Evolutionary conservation across 805 yeast genomes (phyloP), one percentile per base, ranked within the genome.

Genomic region (Wickerhamiella bombiphila): DNA sequence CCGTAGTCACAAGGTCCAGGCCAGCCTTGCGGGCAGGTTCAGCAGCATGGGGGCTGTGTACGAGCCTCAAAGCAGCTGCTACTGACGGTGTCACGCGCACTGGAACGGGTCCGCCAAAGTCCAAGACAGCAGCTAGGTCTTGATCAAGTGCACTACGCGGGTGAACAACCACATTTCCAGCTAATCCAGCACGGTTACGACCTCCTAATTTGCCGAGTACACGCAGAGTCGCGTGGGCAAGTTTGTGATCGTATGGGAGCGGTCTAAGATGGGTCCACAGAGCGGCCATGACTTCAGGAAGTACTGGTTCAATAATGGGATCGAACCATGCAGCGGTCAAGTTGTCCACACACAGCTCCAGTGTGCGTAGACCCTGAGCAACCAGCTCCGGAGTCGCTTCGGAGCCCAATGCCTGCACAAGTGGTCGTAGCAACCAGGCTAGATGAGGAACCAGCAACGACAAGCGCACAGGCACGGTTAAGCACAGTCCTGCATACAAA

Each of bases 171-270:
- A 24, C 13, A 9, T 9, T 9, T 24, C 11, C 26, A 9, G 56
- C 54, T 42, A 68, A 68, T 1, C 72, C 59, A 37, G 78, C 75
- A 48, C 95, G 75, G 51, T 91, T 91, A 53, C 98, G 71, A 2
- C 99, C 99, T 28, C 99, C 99, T 14, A 91, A 63, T 54, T 93
- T 91, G 36, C 99, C 98, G 36, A 91, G 63, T 28, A 91, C 83
- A 44, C 97, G 68, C 39, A 91, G 75, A 0, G 97, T 86, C 0
- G 94, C 83, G 54, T 91, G 98, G 14, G 94, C 79, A 47, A 86
- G 94, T 46, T 83, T 93, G 49, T 91, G 97, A 47, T 80, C 82
- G 54, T 83, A 85, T 0, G 99, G 97, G 25, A 86, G 69, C 1
- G 99, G 98, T 50, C 76, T 76, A 47, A 91, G 59, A 49, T 88